Evolutionary conservation across 2,329 filamentous ascomycete species (phyloP).

Genomic region (Chaetomiaceae sp.): DNA sequence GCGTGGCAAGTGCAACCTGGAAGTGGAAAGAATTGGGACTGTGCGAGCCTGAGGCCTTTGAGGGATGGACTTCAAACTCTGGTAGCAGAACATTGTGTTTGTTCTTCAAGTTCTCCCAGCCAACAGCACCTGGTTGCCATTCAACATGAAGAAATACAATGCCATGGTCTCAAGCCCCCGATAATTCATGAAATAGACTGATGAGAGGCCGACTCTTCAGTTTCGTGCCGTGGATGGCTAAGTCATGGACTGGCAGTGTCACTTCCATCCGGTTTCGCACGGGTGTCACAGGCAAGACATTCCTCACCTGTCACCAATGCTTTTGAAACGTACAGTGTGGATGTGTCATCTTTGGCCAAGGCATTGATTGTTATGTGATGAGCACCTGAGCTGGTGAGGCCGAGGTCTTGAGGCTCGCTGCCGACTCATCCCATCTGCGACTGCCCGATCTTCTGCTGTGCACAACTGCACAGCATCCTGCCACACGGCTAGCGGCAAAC

Average conservation of each 20-base stretch:
- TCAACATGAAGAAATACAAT: not conserved
- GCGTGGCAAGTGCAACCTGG: no score
- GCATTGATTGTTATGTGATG: not conserved
- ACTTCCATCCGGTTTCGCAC: not conserved
- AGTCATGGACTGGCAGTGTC: constrained; percentile 1
- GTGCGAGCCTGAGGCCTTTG: no score
- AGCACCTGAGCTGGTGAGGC: not conserved
- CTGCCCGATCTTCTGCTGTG: constrained; percentile 1
- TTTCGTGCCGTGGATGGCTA: not conserved
- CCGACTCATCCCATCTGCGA: constrained; percentile 3
- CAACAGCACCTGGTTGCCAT: no score
- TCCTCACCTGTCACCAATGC: not conserved
- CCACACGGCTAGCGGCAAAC: constrained; percentile 13
- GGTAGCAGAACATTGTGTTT: no score
- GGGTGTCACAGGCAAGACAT: constrained; percentile 13
- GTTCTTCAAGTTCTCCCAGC: no score
- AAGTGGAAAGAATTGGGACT: no score
- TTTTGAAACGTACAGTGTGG: constrained; percentile 1
- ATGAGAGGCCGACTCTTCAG: not conserved
- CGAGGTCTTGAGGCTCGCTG: not conserved
- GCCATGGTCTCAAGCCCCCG: not conserved
- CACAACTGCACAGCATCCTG: not conserved
- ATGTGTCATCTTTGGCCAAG: not conserved
- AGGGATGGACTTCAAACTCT: no score
- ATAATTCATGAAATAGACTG: not conserved